Evolutionary conservation across 139 green algal species (phyloP).

Genomic region (Raphidocelis subcapitata): DNA sequence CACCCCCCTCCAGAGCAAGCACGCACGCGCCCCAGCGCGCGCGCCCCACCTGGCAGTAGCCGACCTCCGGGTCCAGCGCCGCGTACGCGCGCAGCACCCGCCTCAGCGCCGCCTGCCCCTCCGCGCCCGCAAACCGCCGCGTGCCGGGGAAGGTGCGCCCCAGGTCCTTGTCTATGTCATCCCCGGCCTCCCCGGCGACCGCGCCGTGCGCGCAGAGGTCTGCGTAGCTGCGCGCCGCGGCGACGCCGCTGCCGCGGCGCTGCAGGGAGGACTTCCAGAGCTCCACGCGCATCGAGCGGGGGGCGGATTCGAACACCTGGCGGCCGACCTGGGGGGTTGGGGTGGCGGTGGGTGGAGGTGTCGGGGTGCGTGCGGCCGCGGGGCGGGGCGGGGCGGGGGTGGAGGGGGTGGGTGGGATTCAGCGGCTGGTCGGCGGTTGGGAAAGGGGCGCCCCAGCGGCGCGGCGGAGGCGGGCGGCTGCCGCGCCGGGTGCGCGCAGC

Average conservation of each 20-base stretch:
- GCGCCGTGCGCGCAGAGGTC: too few species aligned
- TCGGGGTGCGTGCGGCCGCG: too few species aligned
- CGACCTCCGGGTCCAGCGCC: conserved; percentile 54
- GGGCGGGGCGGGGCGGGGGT: too few species aligned
- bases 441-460: too few species aligned
- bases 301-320: neutral
- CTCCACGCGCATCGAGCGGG: conserved; percentile 44
- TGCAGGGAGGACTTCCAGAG: conserved; percentile 52
- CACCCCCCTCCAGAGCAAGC: too few species aligned
- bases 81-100: conserved; percentile 75
- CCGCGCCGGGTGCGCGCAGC: too few species aligned
- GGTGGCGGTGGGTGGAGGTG: too few species aligned
- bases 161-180: conserved; percentile 81
- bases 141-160: conserved; percentile 69
- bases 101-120: conserved; percentile 55
- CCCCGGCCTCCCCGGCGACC: conserved; percentile 34
- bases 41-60: conserved; percentile 31
- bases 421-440: too few species aligned
- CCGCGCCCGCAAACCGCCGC: conserved; percentile 15
- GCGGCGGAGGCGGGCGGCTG: too few species aligned
- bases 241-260: conserved; percentile 26
- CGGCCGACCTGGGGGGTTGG: too few species aligned
- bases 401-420: too few species aligned
- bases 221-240: conserved; percentile 20
- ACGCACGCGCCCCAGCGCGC: neutral